A percentile compares a stretch with the other conserved stretches of the same genome.
Evolutionary conservation across 768 basidiomycete species (phyloP).

Genomic region (Hemileccinum rubropunctum): DNA sequence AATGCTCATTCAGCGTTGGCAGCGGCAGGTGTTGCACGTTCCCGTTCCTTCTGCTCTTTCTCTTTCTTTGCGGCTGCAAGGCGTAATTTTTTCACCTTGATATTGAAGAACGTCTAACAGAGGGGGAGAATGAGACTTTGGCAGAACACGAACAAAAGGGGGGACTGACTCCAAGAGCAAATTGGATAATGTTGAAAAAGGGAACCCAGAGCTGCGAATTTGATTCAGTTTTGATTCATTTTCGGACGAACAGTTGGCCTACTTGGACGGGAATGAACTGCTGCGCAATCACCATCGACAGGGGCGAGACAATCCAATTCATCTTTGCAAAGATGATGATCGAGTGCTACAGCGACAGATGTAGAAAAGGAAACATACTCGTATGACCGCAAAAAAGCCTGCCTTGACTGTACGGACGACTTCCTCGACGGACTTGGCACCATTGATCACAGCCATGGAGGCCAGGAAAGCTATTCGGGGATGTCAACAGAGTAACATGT

Average conservation of each 20-base stretch:
- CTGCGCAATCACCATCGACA: constrained; percentile 74
- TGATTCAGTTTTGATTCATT: constrained; percentile 1
- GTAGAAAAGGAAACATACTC: constrained; percentile 41
- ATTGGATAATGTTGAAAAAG: constrained; percentile 79
- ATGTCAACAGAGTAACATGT: not conserved
- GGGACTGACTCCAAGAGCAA: constrained; percentile 65
- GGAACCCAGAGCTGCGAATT: constrained; percentile 75
- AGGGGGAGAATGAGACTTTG: not conserved
- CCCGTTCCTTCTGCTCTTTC: constrained; percentile 34
- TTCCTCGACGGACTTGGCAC: constrained; percentile 64
- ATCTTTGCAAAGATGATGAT: constrained; percentile 44
- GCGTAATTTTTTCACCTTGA: constrained; percentile 62
- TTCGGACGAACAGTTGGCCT: constrained; percentile 15
- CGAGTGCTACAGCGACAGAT: not conserved
- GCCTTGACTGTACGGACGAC: constrained; percentile 64
- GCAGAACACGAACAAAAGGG: constrained; percentile 1
- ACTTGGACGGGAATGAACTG: constrained; percentile 77
- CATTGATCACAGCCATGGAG: constrained; percentile 82
- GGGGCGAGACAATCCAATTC: constrained; percentile 76
- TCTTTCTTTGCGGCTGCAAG: constrained; percentile 55
- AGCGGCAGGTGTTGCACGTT: constrained; percentile 20
- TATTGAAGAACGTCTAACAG: constrained; percentile 67
- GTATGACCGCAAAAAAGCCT: constrained; percentile 72
- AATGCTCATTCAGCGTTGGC: constrained; percentile 17
- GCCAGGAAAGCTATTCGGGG: constrained; percentile 58